Base-by-base conservation (phyloP, 495 filamentous ascomycete genomes). In the Usnea hakonensis region DNA sequence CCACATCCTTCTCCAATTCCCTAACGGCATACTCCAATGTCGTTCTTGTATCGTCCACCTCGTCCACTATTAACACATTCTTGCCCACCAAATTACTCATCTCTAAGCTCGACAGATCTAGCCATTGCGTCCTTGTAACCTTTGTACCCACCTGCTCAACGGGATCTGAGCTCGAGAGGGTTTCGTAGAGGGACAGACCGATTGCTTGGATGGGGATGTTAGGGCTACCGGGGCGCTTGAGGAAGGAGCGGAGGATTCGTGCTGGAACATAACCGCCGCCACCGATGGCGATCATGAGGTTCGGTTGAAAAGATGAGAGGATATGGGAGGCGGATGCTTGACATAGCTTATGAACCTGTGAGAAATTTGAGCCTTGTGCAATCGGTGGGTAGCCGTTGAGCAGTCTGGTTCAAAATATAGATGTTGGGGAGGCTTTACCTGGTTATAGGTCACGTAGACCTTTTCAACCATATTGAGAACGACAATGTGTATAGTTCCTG, bases 171-270 rank as follows among this genome's bases (percentile, higher is more conserved):
- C 77, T 76, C 54, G 85, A 76, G 35, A 97, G 87, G 43, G 83
- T 81, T 77, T 99, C 94, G 78, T 99, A 99, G 57, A 99, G 86
- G 30, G 91, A 96, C 53, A 99, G 87, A 55, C 94, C 94, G 73
- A 99, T 99, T 38, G 94, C 94, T 82, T 99, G 94, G 75, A 99
- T 99, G 62, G 94, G 93, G 73, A 99, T 99, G 77, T 99, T 99
- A 72, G 91, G 82, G 66, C 81, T 84, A 63, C 88, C 90, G 57
- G 89, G 81, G 70, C 85, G 84, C 80, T 96, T 97, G 72, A 99
- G 90, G 79, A 97, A 99, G 14, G 94, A 97, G 54, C 93, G 89
- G 60, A 99, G 85, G 75, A 99, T 97, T 62, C 94, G 90, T 44
- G 94, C 94, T 53, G 94, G 94, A 26, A 99, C 90, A 74, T 97